phyloP scores from a whole-genome alignment of 805 yeast species.

The Nakazawaea anatomiae region DNA sequence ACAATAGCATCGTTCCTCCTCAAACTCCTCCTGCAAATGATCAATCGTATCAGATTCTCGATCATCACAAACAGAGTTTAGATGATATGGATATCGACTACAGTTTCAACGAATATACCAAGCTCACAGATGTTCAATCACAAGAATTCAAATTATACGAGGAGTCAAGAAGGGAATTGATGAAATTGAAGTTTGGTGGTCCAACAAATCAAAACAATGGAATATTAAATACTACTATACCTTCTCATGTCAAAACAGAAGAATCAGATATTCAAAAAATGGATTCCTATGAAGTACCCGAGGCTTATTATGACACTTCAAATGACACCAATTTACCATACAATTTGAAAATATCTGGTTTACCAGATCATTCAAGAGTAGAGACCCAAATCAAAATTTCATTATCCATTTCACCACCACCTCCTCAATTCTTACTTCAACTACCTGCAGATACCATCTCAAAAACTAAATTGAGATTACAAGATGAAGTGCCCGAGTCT shows the following conservation, averaged over 20 bases:
- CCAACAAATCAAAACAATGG: not conserved
- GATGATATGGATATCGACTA: conserved; percentile 1
- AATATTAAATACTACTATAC: not conserved
- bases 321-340: conserved; percentile 34
- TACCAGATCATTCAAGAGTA: conserved; percentile 83
- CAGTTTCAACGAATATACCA: not conserved
- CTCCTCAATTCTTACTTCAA: conserved; percentile 66
- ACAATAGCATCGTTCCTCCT: conserved; percentile 9
- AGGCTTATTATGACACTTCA: conserved; percentile 18
- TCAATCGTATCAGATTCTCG: not conserved
- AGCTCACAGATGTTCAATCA: conserved; percentile 1
- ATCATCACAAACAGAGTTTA: not conserved
- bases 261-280: not conserved
- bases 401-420: conserved; percentile 67
- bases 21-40: conserved; percentile 8
- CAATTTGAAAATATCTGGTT: conserved; percentile 45
- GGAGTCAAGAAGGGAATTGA: conserved; percentile 39
- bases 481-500: conserved; percentile 40
- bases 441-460: conserved; percentile 85
- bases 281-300: conserved; percentile 18
- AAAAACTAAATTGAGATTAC: conserved; percentile 74
- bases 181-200: conserved; percentile 50
- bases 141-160: conserved; percentile 30
- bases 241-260: conserved; percentile 1
- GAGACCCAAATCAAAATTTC: conserved; percentile 90